phyloP scores from a whole-genome alignment of 177 flowering plant species.

The Vitis hybrid region DNA sequence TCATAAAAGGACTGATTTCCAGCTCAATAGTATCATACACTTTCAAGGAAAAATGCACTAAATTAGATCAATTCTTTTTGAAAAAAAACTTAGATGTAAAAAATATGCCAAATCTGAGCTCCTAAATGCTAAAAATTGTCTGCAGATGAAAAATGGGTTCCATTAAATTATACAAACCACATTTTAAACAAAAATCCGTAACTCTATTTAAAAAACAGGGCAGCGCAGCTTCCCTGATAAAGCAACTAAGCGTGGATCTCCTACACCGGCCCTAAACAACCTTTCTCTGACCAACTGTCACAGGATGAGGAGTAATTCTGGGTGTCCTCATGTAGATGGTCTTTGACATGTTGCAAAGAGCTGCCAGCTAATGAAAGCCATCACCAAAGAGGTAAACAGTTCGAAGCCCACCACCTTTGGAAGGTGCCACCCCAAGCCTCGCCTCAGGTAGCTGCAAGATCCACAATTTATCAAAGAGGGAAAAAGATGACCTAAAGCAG shows the following conservation, averaged over 20 bases:
- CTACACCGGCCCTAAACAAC: neutral
- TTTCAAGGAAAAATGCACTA: no score
- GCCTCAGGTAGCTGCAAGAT: slow-evolving; percentile 76
- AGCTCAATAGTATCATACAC: no score
- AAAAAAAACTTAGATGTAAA: no score
- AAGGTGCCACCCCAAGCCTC: slow-evolving; percentile 84
- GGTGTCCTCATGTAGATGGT: slow-evolving; percentile 49
- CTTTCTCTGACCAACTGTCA: neutral
- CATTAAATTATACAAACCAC: neutral
- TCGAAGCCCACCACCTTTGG: slow-evolving; percentile 87
- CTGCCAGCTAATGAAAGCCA: slow-evolving; percentile 85
- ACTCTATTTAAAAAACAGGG: neutral
- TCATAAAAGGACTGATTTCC: no score
- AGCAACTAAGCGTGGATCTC: neutral
- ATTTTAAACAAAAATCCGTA: neutral
- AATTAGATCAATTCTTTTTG: no score
- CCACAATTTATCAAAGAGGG: slow-evolving; percentile 4
- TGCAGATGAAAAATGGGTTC: neutral
- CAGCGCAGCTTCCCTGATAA: neutral
- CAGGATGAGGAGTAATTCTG: neutral
- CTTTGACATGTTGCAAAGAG: slow-evolving; percentile 77
- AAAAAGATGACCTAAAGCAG: neutral
- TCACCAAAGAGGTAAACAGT: slow-evolving; percentile 61
- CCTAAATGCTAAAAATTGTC: neutral
- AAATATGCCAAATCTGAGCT: no score